Evolutionary conservation across 2,329 filamentous ascomycete genomes (phyloP).

Genomic region (Penicillium sp.): DNA sequence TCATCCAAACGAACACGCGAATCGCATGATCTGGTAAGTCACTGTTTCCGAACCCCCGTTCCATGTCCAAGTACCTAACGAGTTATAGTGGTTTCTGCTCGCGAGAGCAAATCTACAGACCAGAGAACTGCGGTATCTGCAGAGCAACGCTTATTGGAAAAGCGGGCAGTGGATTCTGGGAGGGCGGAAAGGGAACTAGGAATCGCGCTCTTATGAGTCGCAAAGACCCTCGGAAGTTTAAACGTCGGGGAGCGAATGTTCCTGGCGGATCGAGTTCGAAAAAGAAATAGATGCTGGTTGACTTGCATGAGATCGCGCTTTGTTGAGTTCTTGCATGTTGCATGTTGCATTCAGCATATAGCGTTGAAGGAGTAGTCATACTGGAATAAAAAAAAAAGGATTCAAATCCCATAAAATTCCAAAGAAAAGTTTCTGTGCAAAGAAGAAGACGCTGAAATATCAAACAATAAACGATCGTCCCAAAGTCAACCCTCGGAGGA

Average conservation of each 20-base stretch:
- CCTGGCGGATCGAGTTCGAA: slow-evolving; percentile 36
- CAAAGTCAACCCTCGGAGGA: too few relatives aligned
- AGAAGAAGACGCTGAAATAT: too few relatives aligned
- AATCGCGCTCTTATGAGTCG: slow-evolving; percentile 72
- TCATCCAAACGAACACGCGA: slow-evolving; percentile 80
- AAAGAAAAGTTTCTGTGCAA: too few relatives aligned
- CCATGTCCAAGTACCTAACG: neutral
- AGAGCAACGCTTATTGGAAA: slow-evolving; percentile 71
- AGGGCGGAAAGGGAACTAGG: slow-evolving; percentile 81
- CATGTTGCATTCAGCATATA: neutral
- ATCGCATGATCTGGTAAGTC: slow-evolving; percentile 74
- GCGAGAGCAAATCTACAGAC: slow-evolving; percentile 77
- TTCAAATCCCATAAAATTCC: neutral
- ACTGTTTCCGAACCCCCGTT: neutral
- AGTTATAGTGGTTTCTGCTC: slow-evolving; percentile 67
- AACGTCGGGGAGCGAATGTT: slow-evolving; percentile 57
- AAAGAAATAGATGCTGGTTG: slow-evolving; percentile 28
- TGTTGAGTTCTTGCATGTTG: neutral
- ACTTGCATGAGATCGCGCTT: neutral
- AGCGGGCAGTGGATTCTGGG: slow-evolving; percentile 75
- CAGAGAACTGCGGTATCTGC: slow-evolving; percentile 76
- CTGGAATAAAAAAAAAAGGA: neutral
- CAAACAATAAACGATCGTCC: too few relatives aligned
- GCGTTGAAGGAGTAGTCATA: neutral
- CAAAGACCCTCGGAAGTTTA: slow-evolving; percentile 76